Evolutionary conservation across 2,329 filamentous ascomycete species (phyloP), one percentile per base, ranked within the genome.

Genomic region (Colletotrichum gloeosporioides): DNA sequence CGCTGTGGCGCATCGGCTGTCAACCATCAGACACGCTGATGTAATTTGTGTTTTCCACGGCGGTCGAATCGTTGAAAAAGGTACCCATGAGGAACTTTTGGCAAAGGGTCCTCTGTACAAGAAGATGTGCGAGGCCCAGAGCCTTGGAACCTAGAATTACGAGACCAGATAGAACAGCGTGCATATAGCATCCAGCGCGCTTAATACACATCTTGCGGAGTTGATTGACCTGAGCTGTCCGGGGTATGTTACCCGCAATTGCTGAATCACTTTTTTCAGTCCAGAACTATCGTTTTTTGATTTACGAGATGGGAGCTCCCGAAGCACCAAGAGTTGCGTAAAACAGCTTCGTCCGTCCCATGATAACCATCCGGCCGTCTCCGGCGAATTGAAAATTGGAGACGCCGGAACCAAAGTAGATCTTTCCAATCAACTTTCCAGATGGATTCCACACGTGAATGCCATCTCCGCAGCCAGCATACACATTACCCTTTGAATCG

Each of bases 1-100:
- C 12, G 91, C 92, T 8, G 92, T 95, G 3, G 93, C 93, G 2
- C 93, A 94, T 82, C 87, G 93, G 7, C 80, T 88, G 10, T 86
- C 91, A 32, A 88, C 86, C 1, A 87, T 90, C 2, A 92, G 91
- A 79, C 87, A 92, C 72, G 90, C 90, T 0, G 89, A 93, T 80
- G 82, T 87, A 3, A 93, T 93, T 49, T 92, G 90, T 77, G 91
- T 93, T 0, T 92, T 93, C 79, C 89, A 29, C 27, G 27, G 27
- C 3, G 90, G 90, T 8, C 85, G 82, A 25, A 88, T 94, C 44
- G 85, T 91, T 2, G 92, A 94, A 80, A 84, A 86, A 71, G 92
- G 93, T 22, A 89, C 88, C 18, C 92, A 94, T 80, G 85, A 87
- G 8, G 90, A 93, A 79, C 84, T 94, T 78, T 84, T 93, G 44